Evolutionary conservation across 306 rosid species (phyloP).

Genomic region (Pachyrhizus erosus): DNA sequence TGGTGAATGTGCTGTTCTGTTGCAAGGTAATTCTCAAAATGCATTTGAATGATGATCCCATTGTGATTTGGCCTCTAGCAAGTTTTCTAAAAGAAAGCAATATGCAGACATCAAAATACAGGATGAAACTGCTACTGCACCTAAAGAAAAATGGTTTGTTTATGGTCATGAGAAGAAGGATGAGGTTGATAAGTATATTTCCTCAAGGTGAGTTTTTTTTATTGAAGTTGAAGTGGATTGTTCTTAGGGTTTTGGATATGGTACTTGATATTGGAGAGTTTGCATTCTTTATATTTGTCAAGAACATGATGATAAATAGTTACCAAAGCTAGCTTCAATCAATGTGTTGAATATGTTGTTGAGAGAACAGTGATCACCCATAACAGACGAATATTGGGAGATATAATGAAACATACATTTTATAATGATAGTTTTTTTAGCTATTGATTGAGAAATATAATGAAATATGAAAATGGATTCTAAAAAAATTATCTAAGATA

Average conservation of each 20-base stretch:
- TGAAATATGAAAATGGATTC: background rate
- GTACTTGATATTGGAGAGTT: background rate
- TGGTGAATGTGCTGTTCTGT: slow-evolving; percentile 31
- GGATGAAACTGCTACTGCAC: background rate
- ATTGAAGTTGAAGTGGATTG: background rate
- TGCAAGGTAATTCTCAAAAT: slow-evolving; percentile 53
- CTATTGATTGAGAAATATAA: background rate
- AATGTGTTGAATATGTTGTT: background rate
- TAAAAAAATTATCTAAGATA: background rate
- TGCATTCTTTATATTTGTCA: background rate
- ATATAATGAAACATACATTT: background rate
- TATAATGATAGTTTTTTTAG: background rate
- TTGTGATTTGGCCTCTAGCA: slow-evolving; percentile 27
- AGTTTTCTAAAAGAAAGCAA: slow-evolving; percentile 8
- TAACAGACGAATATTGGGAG: background rate
- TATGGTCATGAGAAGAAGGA: slow-evolving; percentile 44
- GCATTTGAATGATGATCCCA: background rate
- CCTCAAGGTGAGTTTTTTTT: slow-evolving; percentile 42
- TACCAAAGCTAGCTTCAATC: background rate
- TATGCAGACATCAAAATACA: slow-evolving; percentile 40
- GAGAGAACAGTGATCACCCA: background rate
- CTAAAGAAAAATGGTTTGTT: slow-evolving; percentile 49
- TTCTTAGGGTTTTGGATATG: background rate
- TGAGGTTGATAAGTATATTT: slow-evolving; percentile 42
- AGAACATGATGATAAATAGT: background rate